Percentiles rank a stretch among this genome's conserved stretches.
These are phyloP conservation scores for Coprinopsis sp. DNA, from an alignment of 768 basidiomycete species.

Conservation along the genomic window DNA sequence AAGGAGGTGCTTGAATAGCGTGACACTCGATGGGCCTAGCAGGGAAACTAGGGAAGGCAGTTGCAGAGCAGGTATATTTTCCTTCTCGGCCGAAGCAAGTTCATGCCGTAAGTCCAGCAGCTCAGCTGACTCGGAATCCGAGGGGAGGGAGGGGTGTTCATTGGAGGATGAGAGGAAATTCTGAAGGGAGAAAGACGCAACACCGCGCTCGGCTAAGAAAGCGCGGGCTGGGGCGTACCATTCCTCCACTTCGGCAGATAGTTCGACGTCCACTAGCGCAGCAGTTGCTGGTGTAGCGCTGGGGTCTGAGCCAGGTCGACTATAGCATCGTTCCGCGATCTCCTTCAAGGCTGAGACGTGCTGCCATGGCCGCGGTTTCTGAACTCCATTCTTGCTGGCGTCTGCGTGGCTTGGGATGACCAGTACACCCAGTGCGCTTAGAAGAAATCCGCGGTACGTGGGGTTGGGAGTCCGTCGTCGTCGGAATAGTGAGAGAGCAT, in stretches of 20 bases:
- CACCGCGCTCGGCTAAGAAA: conserved; percentile 54
- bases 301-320: conserved; percentile 39
- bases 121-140: conserved; percentile 15
- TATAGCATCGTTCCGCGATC: conserved; percentile 51
- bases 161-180: neutral
- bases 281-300: conserved; percentile 34
- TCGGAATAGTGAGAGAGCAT: conserved; percentile 72
- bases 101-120: conserved; percentile 9
- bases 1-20: conserved; percentile 75
- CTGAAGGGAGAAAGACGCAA: neutral
- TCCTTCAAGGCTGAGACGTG: conserved; percentile 63
- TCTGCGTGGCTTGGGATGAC: conserved; percentile 47
- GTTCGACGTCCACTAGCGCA: neutral
- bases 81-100: conserved; percentile 25
- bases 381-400: conserved; percentile 1
- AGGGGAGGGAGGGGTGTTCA: no score
- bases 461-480: conserved; percentile 62
- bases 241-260: neutral
- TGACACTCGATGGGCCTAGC: conserved; percentile 73
- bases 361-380: conserved; percentile 68
- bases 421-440: conserved; percentile 73
- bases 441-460: conserved; percentile 75
- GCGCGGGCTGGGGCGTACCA: conserved; percentile 41
- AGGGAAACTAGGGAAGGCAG: conserved; percentile 73
- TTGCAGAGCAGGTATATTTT: conserved; percentile 48